These are phyloP conservation scores for Salix koriyanagi DNA, from an alignment of 345 rosid species.

Conservation along the genomic window DNA sequence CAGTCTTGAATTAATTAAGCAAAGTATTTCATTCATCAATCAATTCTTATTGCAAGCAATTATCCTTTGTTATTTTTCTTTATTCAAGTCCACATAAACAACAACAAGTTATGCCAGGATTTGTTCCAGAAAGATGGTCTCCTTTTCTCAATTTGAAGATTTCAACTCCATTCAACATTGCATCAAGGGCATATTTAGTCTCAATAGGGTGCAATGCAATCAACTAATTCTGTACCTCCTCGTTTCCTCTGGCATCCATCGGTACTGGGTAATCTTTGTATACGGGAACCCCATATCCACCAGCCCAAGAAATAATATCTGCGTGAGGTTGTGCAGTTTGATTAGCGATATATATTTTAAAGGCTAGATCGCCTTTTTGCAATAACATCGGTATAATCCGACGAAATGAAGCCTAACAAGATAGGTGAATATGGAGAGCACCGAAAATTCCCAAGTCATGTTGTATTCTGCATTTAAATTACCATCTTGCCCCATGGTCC, in stretches of 20 bases:
- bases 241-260: no score
- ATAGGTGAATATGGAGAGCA: slow-evolving; percentile 6
- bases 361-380: not conserved
- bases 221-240: no score
- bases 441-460: slow-evolving; percentile 10
- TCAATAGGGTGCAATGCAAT: not conserved
- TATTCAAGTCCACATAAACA: no score
- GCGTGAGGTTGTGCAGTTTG: not conserved
- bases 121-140: no score
- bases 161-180: slow-evolving; percentile 9
- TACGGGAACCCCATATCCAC: slow-evolving; percentile 5
- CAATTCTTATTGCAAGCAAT: no score
- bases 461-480: not conserved
- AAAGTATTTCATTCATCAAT: no score
- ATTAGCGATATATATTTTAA: slow-evolving; percentile 3
- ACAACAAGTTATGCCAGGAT: no score
- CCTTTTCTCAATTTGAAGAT: no score
- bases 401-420: not conserved
- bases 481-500: not conserved
- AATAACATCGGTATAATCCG: not conserved
- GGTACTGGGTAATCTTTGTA: no score
- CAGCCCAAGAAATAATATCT: not conserved
- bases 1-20: no score
- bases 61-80: no score
- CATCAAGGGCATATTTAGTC: not conserved